Evolutionary conservation across 2,329 filamentous ascomycete species (phyloP).

Genomic region (Aspergillus fijiensis): DNA sequence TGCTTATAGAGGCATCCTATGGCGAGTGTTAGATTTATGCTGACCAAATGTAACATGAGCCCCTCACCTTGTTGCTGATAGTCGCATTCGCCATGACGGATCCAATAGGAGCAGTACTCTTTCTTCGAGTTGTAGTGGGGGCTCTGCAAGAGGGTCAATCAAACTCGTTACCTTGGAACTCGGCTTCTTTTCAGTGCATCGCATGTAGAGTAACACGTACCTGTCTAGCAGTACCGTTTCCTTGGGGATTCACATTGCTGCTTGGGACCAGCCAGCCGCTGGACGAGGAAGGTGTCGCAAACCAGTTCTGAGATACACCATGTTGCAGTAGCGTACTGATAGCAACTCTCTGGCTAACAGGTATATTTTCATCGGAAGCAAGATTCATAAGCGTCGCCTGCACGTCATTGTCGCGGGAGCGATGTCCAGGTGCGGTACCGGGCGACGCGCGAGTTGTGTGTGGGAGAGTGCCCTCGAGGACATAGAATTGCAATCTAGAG

Average conservation of each 20-base stretch:
- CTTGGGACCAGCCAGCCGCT: slow-evolving; percentile 19
- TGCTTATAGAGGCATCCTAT: slow-evolving; percentile 82
- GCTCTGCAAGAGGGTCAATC: slow-evolving; percentile 14
- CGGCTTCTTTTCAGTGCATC: not conserved
- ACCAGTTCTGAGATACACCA: slow-evolving; percentile 19
- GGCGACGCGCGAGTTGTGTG: slow-evolving; percentile 10
- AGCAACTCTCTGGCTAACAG: slow-evolving; percentile 22
- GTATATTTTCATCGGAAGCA: slow-evolving; percentile 22
- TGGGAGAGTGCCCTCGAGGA: slow-evolving; percentile 28
- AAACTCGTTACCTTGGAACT: not conserved
- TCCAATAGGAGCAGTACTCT: slow-evolving; percentile 85
- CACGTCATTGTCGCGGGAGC: slow-evolving; percentile 17
- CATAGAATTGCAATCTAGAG: slow-evolving; percentile 35
- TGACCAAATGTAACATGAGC: not conserved
- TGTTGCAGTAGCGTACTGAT: slow-evolving; percentile 24
- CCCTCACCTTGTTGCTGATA: slow-evolving; percentile 69
- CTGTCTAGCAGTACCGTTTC: slow-evolving; percentile 17
- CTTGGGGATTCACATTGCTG: slow-evolving; percentile 10
- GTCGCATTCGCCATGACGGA: slow-evolving; percentile 79
- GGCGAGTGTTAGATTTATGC: not conserved
- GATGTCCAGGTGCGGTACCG: slow-evolving; percentile 11
- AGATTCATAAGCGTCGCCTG: slow-evolving; percentile 23
- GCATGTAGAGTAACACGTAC: slow-evolving; percentile 18
- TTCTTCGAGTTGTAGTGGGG: slow-evolving; percentile 52
- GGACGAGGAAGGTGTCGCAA: slow-evolving; percentile 12